Conservation (phyloP, 140 eudicot species). For the Cichorium intybus region DNA sequence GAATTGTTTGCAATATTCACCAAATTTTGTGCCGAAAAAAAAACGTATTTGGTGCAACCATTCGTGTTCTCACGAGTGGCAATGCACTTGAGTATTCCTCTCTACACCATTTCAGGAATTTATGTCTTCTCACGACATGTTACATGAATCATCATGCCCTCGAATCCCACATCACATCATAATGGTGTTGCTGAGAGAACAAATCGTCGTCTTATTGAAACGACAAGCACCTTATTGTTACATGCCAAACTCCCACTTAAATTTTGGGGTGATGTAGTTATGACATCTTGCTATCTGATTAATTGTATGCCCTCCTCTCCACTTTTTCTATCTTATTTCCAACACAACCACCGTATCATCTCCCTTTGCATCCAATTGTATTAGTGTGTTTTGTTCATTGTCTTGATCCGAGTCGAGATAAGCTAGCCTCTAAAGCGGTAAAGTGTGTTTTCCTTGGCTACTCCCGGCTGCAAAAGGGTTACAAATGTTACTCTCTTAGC, state of each 20-base stretch:
- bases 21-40: neutral
- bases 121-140: neutral
- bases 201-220: neutral
- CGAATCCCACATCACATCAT: neutral
- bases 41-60: neutral
- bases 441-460: neutral
- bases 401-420: neutral
- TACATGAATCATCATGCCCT: neutral
- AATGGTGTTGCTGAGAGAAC: neutral
- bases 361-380: neutral
- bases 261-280: neutral
- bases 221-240: neutral
- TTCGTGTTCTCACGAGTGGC: neutral
- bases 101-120: neutral
- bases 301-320: neutral
- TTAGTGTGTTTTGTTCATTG: neutral
- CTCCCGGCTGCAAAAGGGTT: neutral
- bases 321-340: neutral
- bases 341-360: neutral
- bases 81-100: neutral
- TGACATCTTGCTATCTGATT: neutral
- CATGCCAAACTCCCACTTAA: neutral
- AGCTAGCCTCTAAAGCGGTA: neutral
- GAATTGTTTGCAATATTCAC: neutral
- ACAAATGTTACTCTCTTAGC: neutral